Percentiles rank a stretch among this genome's conserved stretches.
Evolutionary conservation across 768 basidiomycete genomes (phyloP).

Genomic region (Dentipellis sp.): DNA sequence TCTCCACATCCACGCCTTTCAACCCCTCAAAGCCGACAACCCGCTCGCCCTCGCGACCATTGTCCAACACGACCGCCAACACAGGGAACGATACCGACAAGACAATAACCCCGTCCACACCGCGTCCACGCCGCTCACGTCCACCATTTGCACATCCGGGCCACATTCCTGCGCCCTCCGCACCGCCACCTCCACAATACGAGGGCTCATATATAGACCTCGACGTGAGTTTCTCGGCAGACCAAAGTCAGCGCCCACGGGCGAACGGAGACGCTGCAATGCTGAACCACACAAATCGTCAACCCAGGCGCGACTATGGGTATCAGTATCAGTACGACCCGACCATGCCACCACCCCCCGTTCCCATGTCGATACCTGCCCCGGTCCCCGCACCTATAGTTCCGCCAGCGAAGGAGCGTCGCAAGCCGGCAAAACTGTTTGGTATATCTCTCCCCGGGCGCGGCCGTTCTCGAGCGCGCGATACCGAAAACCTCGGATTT

Average conservation of each 20-base stretch:
- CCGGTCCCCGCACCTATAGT: slow-evolving; percentile 16
- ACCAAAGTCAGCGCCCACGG: not conserved
- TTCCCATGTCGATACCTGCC: no score
- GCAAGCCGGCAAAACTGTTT: slow-evolving; percentile 39
- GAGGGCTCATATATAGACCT: slow-evolving; percentile 2
- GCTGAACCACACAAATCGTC: no score
- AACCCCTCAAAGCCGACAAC: slow-evolving; percentile 36
- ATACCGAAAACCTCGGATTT: no score
- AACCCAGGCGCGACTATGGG: slow-evolving; percentile 8
- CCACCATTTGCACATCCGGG: not conserved
- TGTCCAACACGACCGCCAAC: slow-evolving; percentile 56
- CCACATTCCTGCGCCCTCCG: not conserved
- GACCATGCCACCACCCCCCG: slow-evolving; percentile 13
- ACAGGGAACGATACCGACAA: slow-evolving; percentile 53
- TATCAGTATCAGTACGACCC: slow-evolving; percentile 8
- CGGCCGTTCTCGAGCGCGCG: slow-evolving; percentile 6
- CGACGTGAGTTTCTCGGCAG: slow-evolving; percentile 1
- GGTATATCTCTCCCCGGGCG: slow-evolving; percentile 26
- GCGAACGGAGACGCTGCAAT: not conserved
- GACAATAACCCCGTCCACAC: slow-evolving; percentile 38
- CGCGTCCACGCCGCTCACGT: not conserved
- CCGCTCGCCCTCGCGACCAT: slow-evolving; percentile 45
- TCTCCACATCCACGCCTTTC: slow-evolving; percentile 7
- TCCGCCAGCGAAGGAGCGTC: slow-evolving; percentile 26
- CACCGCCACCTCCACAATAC: slow-evolving; percentile 1